Conservation (phyloP, 2,329 filamentous ascomycete genomes). For the Bertia moriformis region DNA sequence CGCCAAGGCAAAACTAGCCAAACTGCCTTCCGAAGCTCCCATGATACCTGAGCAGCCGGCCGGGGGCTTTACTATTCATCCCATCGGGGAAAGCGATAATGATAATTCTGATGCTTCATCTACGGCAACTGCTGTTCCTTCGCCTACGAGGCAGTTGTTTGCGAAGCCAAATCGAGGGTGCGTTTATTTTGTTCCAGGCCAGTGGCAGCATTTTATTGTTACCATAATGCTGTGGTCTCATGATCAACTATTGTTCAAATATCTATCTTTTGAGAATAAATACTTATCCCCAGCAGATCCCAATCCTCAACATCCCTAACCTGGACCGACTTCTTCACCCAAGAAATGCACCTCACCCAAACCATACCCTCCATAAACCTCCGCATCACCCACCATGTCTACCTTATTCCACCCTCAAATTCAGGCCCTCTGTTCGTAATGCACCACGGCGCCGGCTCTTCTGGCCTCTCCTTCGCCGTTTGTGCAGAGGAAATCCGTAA, state of each 20-base stretch:
- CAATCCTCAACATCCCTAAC: constrained; percentile 24
- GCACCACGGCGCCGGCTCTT: constrained; percentile 90
- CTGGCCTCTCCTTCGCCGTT: constrained; percentile 78
- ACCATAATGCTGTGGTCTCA: too few species aligned
- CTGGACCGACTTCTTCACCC: constrained; percentile 23
- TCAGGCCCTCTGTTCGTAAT: constrained; percentile 75
- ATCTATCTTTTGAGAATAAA: too few species aligned
- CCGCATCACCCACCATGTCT: constrained; percentile 61
- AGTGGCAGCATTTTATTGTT: too few species aligned
- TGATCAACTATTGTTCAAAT: too few species aligned
- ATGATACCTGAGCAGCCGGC: constrained; percentile 15
- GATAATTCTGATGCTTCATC: constrained; percentile 69
- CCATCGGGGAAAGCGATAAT: constrained; percentile 27
- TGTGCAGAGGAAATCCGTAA: constrained; percentile 66
- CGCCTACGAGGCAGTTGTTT: constrained; percentile 58
- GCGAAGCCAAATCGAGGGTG: constrained; percentile 46
- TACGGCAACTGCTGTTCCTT: constrained; percentile 78
- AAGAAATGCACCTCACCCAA: constrained; percentile 14
- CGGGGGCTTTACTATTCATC: constrained; percentile 16
- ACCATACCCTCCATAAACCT: constrained; percentile 12
- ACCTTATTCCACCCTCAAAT: constrained; percentile 67
- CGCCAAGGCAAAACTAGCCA: constrained; percentile 59
- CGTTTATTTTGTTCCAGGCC: too few species aligned
- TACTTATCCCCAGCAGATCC: too few species aligned
- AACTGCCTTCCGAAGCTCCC: constrained; percentile 27